Evolutionary conservation across 75 land plant species (phyloP).

Genomic region (Pinus taeda): DNA sequence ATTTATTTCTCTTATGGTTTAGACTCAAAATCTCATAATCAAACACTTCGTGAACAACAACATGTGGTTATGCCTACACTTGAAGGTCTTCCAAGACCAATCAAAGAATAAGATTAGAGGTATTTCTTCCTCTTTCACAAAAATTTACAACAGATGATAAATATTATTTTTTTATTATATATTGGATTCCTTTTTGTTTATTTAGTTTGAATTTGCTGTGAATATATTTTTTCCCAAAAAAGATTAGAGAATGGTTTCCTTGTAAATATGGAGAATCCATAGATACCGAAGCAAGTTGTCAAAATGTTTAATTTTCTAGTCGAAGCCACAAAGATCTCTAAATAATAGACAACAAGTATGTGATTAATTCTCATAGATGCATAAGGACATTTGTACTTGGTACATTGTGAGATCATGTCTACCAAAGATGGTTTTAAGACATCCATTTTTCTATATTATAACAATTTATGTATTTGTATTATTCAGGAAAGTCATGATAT

Average conservation of each 20-base stretch:
- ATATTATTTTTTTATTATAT: neutral
- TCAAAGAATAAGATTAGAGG: slow-evolving; percentile 36
- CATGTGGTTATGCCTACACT: slow-evolving; percentile 30
- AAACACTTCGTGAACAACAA: slow-evolving; percentile 48
- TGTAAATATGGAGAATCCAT: slow-evolving; percentile 27
- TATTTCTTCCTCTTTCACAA: neutral
- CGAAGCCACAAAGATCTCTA: slow-evolving; percentile 55
- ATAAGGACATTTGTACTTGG: neutral
- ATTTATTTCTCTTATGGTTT: neutral
- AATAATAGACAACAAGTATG: slow-evolving; percentile 74
- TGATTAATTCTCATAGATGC: neutral
- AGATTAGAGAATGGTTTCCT: slow-evolving; percentile 35
- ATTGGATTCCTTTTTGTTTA: too few species aligned
- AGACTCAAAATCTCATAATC: slow-evolving; percentile 79
- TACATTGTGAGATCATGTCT: neutral
- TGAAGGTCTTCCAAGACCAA: slow-evolving; percentile 23
- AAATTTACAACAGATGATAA: neutral
- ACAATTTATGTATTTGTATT: neutral
- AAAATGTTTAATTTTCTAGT: neutral
- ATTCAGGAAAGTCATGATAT: slow-evolving; percentile 79
- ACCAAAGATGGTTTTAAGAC: neutral
- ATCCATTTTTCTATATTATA: neutral
- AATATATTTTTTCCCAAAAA: slow-evolving; percentile 15
- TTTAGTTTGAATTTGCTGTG: neutral
- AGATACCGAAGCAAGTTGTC: neutral